These are phyloP conservation scores for Fusarium bulbicola DNA, from an alignment of 2,329 filamentous ascomycete species.

Conservation along the genomic window DNA sequence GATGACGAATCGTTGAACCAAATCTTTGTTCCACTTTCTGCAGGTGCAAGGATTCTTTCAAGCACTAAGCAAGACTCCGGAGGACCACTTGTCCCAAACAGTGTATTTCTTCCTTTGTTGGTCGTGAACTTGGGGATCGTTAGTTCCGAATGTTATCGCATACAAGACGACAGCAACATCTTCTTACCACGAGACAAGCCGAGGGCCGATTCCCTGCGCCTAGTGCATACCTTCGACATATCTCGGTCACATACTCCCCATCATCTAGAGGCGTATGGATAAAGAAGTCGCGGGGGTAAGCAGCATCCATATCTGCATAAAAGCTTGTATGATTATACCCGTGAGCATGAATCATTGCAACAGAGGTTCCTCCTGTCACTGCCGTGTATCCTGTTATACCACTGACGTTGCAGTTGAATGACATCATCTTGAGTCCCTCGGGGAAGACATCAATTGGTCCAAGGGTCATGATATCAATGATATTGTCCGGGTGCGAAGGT, in stretches of 20 bases:
- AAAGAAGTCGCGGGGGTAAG: background rate
- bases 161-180: background rate
- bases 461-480: background rate
- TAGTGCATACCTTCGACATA: background rate
- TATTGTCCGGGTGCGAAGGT: background rate
- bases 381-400: background rate
- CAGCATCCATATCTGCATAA: background rate
- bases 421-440: background rate
- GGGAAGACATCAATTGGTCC: fast-evolving
- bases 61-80: background rate
- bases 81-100: background rate
- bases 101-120: background rate
- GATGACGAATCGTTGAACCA: background rate
- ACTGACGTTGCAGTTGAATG: background rate
- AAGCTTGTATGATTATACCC: background rate
- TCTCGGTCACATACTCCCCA: background rate
- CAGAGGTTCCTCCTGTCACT: background rate
- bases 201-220: background rate
- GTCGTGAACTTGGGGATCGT: fast-evolving
- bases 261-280: background rate
- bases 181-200: background rate
- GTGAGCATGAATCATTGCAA: background rate
- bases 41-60: fast-evolving
- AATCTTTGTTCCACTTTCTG: background rate
- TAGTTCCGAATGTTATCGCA: fast-evolving